Base-by-base conservation (phyloP, 116 monocot genomes). In the Posidonia oceanica region DNA sequence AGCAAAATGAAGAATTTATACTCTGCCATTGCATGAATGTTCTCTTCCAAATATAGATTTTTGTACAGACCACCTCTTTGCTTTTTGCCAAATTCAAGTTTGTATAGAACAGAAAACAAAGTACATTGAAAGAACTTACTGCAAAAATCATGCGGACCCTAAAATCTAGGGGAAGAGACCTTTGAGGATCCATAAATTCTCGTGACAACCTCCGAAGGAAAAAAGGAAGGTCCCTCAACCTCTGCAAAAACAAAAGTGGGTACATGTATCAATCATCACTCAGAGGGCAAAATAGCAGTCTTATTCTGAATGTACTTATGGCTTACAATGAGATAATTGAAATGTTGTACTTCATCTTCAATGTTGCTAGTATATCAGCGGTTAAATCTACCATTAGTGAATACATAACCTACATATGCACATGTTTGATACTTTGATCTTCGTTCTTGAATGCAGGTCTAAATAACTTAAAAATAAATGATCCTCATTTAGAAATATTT, bases 111-210 rank as follows among this genome's bases (percentile, higher is more conserved):
- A 4, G 23, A 7, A 51, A 22, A 12, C 5, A 67, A 40, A 12
- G 54, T 14, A 55, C 36, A 63, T n/a, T 44, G 63, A 57, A 29
- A 5, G 29, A 53, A 78, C 90, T 84, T 88, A 91, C 96, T 39
- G 87, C 81, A 63, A 92, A 73, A 60, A 84, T 71, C 81, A 87
- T 83, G 15, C 92, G 76, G 10, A 80, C 85, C 73, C 82, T 83
- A 67, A 98, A 82, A 62, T 92, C 79, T 48, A 91, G 63, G 10
- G 93, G 93, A 74, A 92, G 89, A 21, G 85, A 85, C 74, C 93
- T 85, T 38, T 84, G 92, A 56, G 97, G 97, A 82, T 98, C 86
- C 84, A 87, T 75, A 52, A 98, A 56, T 78, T 98, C 97, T 69
- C 87, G 77, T 48, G 76, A 51, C 80, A 98, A 67, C 70, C 97